Conservation (phyloP, 331 rosid genomes). For the Pyracantha coccinea region DNA sequence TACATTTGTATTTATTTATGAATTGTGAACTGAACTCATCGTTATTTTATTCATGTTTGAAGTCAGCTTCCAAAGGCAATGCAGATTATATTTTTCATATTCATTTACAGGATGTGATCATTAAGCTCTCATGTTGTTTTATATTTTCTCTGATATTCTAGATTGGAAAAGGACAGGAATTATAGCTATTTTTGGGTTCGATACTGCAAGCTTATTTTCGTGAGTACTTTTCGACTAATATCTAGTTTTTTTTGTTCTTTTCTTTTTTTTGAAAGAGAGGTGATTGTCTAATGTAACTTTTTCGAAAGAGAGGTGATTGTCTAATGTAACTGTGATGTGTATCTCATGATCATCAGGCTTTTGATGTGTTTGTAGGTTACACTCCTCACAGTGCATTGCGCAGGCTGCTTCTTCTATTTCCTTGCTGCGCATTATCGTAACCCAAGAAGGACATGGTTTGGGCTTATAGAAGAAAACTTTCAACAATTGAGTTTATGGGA, state of each 20-base stretch:
- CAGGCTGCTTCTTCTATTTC: conserved; percentile 55
- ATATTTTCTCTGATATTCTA: conserved; percentile 2
- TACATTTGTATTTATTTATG: neutral
- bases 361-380: conserved; percentile 49
- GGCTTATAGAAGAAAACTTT: neutral
- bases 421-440: conserved; percentile 24
- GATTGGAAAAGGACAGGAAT: conserved; percentile 72
- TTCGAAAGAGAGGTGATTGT: neutral
- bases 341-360: neutral
- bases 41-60: too few species aligned
- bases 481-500: neutral
- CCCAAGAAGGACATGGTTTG: conserved; percentile 41
- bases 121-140: neutral
- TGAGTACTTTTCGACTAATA: conserved; percentile 29
- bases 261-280: neutral
- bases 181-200: conserved; percentile 70
- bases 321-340: neutral
- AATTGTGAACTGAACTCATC: too few species aligned
- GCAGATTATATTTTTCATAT: neutral
- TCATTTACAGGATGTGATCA: neutral
- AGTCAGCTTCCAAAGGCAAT: too few species aligned
- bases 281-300: neutral
- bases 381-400: conserved; percentile 50
- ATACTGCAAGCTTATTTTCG: conserved; percentile 60
- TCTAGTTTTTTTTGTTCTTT: neutral